phyloP scores from a whole-genome alignment of 2,329 filamentous ascomycete species.

The Fusarium sp. region DNA sequence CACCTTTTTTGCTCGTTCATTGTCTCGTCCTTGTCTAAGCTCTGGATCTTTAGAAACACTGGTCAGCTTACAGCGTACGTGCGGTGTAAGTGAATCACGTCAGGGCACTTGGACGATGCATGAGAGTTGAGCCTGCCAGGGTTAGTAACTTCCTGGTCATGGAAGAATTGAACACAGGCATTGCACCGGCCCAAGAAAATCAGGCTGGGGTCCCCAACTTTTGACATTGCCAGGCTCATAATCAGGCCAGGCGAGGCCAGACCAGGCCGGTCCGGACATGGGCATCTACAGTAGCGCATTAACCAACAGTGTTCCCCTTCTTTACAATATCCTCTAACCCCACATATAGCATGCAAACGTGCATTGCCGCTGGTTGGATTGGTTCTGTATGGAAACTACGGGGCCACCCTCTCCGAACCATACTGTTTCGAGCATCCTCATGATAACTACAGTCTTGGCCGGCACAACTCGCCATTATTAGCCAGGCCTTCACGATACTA shows the following conservation, averaged over 20 bases:
- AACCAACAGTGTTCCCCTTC: constrained; percentile 18
- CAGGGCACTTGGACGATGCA: constrained; percentile 16
- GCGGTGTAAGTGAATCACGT: constrained; percentile 14
- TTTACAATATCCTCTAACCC: constrained; percentile 37
- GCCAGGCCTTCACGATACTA: constrained; percentile 23
- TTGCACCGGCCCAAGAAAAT: constrained; percentile 6
- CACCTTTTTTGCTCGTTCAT: background rate
- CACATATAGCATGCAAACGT: constrained; percentile 34
- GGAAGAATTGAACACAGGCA: constrained; percentile 22
- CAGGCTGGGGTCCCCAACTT: constrained; percentile 38
- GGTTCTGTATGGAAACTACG: constrained; percentile 16
- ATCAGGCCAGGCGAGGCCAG: background rate
- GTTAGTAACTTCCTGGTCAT: constrained; percentile 9
- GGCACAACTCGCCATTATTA: constrained; percentile 7
- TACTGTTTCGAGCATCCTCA: constrained; percentile 10
- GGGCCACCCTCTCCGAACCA: constrained; percentile 24
- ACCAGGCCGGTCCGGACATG: constrained; percentile 14
- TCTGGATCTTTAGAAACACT: background rate
- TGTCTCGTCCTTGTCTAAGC: constrained; percentile 17
- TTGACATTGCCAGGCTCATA: constrained; percentile 5
- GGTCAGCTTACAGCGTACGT: background rate
- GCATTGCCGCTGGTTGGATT: constrained; percentile 37
- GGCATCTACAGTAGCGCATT: constrained; percentile 11
- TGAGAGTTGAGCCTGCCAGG: constrained; percentile 5
- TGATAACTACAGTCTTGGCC: constrained; percentile 7